A percentile compares a stretch with the other conserved stretches of the same genome.
Evolutionary conservation across 495 filamentous ascomycete species (phyloP).

Genomic region (Talaromyces ruber): DNA sequence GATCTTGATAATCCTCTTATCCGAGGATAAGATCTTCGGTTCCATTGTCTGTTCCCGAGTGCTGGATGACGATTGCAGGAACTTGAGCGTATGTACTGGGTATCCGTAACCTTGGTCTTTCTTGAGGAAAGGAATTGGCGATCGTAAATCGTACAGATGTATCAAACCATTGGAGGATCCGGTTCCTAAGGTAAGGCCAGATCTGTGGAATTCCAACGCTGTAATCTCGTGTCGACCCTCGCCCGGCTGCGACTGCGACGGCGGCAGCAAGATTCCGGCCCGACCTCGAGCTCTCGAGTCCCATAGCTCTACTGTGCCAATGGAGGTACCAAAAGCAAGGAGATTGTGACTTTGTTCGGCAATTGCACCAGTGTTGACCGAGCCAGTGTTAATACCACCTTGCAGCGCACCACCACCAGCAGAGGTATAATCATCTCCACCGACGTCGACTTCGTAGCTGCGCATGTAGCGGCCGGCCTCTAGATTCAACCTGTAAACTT

Average conservation of each 20-base stretch:
- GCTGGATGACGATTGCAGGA: slow-evolving; percentile 66
- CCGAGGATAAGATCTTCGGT: slow-evolving; percentile 82
- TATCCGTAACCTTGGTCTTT: slow-evolving; percentile 97
- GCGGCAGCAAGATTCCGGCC: slow-evolving; percentile 61
- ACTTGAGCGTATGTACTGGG: slow-evolving; percentile 82
- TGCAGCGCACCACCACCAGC: slow-evolving; percentile 61
- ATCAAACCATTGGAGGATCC: slow-evolving; percentile 85
- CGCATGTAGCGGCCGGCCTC: slow-evolving; percentile 88
- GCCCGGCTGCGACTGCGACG: slow-evolving; percentile 25
- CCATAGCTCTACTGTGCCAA: slow-evolving; percentile 96
- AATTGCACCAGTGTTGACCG: slow-evolving; percentile 83
- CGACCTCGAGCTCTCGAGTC: slow-evolving; percentile 75
- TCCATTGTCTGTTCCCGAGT: slow-evolving; percentile 52
- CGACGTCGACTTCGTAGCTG: slow-evolving; percentile 72
- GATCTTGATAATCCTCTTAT: slow-evolving; percentile 95
- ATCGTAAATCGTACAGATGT: slow-evolving; percentile 86
- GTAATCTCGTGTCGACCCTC: slow-evolving; percentile 69
- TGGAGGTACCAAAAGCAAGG: slow-evolving; percentile 87
- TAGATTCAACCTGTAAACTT: slow-evolving; percentile 88
- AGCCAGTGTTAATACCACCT: slow-evolving; percentile 70
- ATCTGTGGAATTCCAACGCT: slow-evolving; percentile 74
- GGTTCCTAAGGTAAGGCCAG: slow-evolving; percentile 80
- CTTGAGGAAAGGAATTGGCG: slow-evolving; percentile 70
- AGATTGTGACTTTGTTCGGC: slow-evolving; percentile 88
- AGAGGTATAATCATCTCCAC: slow-evolving; percentile 64